Conservation (phyloP, 768 basidiomycete species). For the Kwoniella sp. region DNA sequence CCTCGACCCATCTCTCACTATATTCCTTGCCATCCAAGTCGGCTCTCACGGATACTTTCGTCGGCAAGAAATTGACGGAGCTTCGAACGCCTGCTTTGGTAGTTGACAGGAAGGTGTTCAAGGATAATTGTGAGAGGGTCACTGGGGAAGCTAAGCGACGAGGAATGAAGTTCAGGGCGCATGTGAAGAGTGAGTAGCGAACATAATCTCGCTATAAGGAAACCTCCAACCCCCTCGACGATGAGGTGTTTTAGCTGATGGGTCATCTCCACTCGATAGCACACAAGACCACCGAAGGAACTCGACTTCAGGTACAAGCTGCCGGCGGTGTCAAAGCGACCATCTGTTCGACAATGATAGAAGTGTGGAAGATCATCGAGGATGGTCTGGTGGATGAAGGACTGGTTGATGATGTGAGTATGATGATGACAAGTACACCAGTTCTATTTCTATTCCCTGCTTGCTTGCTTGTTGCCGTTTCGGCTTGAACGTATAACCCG, state of each 20-base stretch:
- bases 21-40: constrained; percentile 36
- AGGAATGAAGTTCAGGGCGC: constrained; percentile 74
- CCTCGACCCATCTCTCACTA: constrained; percentile 30
- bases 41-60: constrained; percentile 56
- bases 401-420: constrained; percentile 73
- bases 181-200: constrained; percentile 66
- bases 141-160: constrained; percentile 67
- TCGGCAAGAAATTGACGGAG: constrained; percentile 62
- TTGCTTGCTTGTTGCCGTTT: too few relatives aligned
- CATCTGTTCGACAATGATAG: constrained; percentile 79
- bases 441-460: too few relatives aligned
- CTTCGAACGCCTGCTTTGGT: constrained; percentile 77
- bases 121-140: constrained; percentile 73
- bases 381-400: constrained; percentile 71
- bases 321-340: constrained; percentile 62
- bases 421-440: too few relatives aligned
- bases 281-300: constrained; percentile 72
- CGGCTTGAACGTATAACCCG: too few relatives aligned
- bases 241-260: too few relatives aligned
- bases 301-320: constrained; percentile 68
- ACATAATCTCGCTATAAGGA: too few relatives aligned
- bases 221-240: too few relatives aligned
- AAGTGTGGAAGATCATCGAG: constrained; percentile 73
- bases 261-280: constrained; percentile 25
- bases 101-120: constrained; percentile 73